Percentiles rank a stretch among this genome's conserved stretches.
phyloP scores from a whole-genome alignment of 192 early-diverging fungal species.

The Gamsiella multidivaricata region DNA sequence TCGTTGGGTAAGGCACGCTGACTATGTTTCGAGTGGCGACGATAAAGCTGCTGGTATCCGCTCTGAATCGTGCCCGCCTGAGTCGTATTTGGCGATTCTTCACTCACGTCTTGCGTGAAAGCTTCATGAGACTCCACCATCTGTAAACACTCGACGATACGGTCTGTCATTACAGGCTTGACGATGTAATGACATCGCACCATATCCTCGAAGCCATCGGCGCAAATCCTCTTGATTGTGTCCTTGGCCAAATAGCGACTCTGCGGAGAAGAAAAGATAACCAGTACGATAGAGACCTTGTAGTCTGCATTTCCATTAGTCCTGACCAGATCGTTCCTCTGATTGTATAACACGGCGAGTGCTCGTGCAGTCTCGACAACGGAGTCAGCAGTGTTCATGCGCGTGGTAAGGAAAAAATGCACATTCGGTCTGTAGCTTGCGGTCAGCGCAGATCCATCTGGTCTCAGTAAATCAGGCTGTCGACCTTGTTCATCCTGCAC shows the following conservation, averaged over 20 bases:
- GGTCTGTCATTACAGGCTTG: slow-evolving; percentile 52
- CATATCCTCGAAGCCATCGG: slow-evolving; percentile 29
- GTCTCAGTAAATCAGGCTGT: slow-evolving; percentile 6
- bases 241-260: slow-evolving; percentile 52
- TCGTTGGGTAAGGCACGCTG: background rate
- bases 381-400: slow-evolving; percentile 13
- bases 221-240: slow-evolving; percentile 36
- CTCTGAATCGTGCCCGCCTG: background rate
- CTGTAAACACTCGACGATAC: slow-evolving; percentile 48
- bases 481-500: slow-evolving; percentile 28
- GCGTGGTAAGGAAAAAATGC: slow-evolving; percentile 47
- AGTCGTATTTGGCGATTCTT: background rate
- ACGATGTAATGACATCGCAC: slow-evolving; percentile 32
- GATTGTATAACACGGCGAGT: slow-evolving; percentile 25
- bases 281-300: slow-evolving; percentile 43
- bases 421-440: slow-evolving; percentile 37
- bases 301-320: slow-evolving; percentile 4
- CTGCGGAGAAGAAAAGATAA: slow-evolving; percentile 48
- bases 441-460: slow-evolving; percentile 12
- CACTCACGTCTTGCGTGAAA: slow-evolving; percentile 2
- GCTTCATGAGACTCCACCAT: slow-evolving; percentile 24
- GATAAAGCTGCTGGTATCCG: background rate
- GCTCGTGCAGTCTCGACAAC: slow-evolving; percentile 34
- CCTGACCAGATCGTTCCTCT: slow-evolving; percentile 12
- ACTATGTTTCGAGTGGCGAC: background rate